Base-by-base conservation (phyloP, 257 asterid genomes). In the Capsicum pubescens region DNA sequence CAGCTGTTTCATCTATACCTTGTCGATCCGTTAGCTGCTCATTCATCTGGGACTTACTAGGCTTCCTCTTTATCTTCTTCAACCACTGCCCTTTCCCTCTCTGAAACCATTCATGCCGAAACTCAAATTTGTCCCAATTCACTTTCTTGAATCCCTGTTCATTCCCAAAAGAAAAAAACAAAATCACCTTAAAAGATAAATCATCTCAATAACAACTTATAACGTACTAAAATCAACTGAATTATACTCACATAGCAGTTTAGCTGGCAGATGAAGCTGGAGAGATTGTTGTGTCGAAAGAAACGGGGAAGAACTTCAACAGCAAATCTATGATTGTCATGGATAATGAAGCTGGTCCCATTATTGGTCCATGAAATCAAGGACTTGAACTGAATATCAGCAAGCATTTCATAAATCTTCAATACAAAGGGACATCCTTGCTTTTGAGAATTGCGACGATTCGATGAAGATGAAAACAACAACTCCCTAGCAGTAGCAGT, bases 201-300 rank as follows among this genome's bases (percentile, higher is more conserved):
- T 9, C 6, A 52, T 52, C 48, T 26, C 26, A 13, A 8, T 0
- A 52, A 26, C 26, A 74, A 50, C 46, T 14, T 69, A 21, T 16
- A 4, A 39, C 32, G 36, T 3, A 39, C 44, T 39, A 15, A 76
- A 26, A 69, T n/a, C 19, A n/a, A 14, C 16, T 13, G 19, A 55
- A 26, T 66, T 13, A 63, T 55, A 82, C 93, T 89, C 87, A 92
- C 96, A 82, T 91, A 92, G 5, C 90, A 59, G 86, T 89, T 90
- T 83, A 91, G 93, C 82, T 92, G 96, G 80, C 91, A 80, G 21
- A 87, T 21, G 77, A 92, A 92, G 90, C 91, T 92, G 9, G 87
- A 86, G 72, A 91, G 87, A 77, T 92, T 91, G 91, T 82, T 81
- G 86, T 92, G 94, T 54, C 85, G 86, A 87, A 91, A 92, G 54